Evolutionary conservation across 345 rosid genomes (phyloP), one percentile per base, ranked within the genome.

Genomic region (Angophora floribunda): DNA sequence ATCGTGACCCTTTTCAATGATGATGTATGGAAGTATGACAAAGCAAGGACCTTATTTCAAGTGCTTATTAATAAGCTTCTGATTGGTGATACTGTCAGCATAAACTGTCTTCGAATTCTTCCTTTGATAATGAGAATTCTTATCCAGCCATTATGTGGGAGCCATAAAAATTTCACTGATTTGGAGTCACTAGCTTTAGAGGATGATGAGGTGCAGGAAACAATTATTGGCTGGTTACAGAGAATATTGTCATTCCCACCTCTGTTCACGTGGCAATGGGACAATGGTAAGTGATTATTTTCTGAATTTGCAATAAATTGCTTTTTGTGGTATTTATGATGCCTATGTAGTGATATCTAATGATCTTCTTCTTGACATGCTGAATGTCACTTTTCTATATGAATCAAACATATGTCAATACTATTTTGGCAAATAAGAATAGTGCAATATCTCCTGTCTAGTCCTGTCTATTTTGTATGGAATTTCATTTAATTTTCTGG

Each of bases 161-260:
- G 91, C 88, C 87, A 87, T 80, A 57, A 78, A 88, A 94, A 89
- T 87, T 85, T 87, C 85, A 88, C 67, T 82, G 75, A 90, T 88
- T 26, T 44, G 61, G 87, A 89, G 87, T 89, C 89, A 47, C 91
- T 82, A 88, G 79, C 63, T 57, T 51, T 86, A 57, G 87, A 90
- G 51, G 93, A 92, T 88, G 88, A 91, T 87, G 91, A 85, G 88
- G 87, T 95, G 88, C 95, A 92, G 88, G 93, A 78, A 89, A 90
- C 89, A 32, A 88, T 95, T 87, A 93, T 87, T 92, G 92, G 90
- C 87, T 97, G 99, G 99, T 95, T 97, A 41, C 93, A 94, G 87
- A 95, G 92, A 90, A 85, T 93, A 87, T 89, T 96, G 78, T 91
- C 89, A 79, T 96, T 96, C 88, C 99, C 99, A 53, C 97, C 99